These are phyloP conservation scores for Phialophora verrucosa DNA, from an alignment of 2,329 filamentous ascomycete species.

Conservation along the genomic window DNA sequence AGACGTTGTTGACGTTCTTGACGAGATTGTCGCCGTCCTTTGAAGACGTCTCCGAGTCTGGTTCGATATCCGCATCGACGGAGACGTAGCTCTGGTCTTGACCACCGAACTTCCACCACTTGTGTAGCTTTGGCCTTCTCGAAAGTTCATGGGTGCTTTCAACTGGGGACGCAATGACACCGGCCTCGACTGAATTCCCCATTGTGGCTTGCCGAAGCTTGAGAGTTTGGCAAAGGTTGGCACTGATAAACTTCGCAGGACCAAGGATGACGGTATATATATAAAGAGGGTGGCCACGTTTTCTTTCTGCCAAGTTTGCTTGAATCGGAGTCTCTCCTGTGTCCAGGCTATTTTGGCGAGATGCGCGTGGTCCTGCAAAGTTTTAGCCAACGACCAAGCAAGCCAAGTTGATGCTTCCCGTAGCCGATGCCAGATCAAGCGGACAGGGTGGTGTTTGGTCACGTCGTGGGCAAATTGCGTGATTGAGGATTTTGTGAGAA, in stretches of 20 bases:
- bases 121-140: constrained; percentile 12
- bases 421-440: constrained; percentile 13
- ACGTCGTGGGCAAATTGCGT: constrained; percentile 17
- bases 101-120: constrained; percentile 34
- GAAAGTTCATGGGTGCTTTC: constrained; percentile 6
- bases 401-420: neutral
- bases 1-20: constrained; percentile 35
- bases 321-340: constrained; percentile 7
- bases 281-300: constrained; percentile 9
- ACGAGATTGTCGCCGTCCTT: constrained; percentile 29
- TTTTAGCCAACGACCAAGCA: constrained; percentile 5
- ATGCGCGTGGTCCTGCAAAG: neutral
- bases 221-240: neutral
- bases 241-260: constrained; percentile 1
- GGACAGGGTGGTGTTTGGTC: constrained; percentile 5
- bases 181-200: constrained; percentile 15
- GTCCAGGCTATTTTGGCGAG: neutral
- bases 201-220: constrained; percentile 11
- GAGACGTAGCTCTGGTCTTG: constrained; percentile 33
- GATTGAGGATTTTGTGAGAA: constrained; percentile 5
- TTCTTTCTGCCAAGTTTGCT: constrained; percentile 8
- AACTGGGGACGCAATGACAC: constrained; percentile 1
- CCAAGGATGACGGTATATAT: constrained; percentile 12
- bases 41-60: constrained; percentile 24
- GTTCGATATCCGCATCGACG: constrained; percentile 28